Percentiles rank a stretch among this genome's conserved stretches.
Evolutionary conservation across 306 rosid species (phyloP).

Genomic region (Trichosanthes cucumerina): DNA sequence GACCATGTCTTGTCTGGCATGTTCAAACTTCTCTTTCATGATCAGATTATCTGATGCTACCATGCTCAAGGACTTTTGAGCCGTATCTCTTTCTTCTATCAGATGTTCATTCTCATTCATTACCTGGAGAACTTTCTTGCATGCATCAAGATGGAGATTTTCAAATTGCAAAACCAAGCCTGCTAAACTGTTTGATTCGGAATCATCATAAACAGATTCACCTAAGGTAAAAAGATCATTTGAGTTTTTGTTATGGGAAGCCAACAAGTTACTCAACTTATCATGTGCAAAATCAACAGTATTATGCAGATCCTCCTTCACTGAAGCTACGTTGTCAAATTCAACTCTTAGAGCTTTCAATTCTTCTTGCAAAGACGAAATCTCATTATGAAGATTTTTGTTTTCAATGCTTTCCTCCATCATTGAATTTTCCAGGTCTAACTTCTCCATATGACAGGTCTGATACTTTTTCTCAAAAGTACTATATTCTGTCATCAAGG

Average conservation of each 20-base stretch:
- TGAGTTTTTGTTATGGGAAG: slow-evolving; percentile 31
- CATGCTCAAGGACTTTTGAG: slow-evolving; percentile 37
- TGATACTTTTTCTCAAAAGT: slow-evolving; percentile 44
- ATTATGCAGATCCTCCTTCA: slow-evolving; percentile 53
- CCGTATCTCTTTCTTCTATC: slow-evolving; percentile 38
- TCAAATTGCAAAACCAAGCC: slow-evolving; percentile 44
- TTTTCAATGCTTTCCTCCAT: slow-evolving; percentile 41
- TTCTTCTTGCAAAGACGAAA: slow-evolving; percentile 53
- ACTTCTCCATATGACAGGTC: slow-evolving; percentile 49
- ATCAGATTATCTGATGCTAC: slow-evolving; percentile 47
- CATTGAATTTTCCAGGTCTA: slow-evolving; percentile 46
- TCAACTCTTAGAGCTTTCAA: slow-evolving; percentile 38
- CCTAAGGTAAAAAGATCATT: slow-evolving; percentile 27
- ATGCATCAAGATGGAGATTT: slow-evolving; percentile 46
- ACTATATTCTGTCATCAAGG: slow-evolving; percentile 40
- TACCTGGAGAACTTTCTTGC: slow-evolving; percentile 45
- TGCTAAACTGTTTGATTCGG: slow-evolving; percentile 35
- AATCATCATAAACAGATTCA: slow-evolving; percentile 29
- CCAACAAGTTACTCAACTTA: slow-evolving; percentile 48
- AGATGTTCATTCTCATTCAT: slow-evolving; percentile 51
- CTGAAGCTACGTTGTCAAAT: slow-evolving; percentile 38
- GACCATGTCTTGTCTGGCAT: slow-evolving; percentile 30
- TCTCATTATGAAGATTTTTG: slow-evolving; percentile 31
- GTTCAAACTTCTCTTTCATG: slow-evolving; percentile 51
- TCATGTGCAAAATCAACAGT: slow-evolving; percentile 25